Evolutionary conservation across 2,329 filamentous ascomycete genomes (phyloP).

Genomic region (Arthroderma sp.): DNA sequence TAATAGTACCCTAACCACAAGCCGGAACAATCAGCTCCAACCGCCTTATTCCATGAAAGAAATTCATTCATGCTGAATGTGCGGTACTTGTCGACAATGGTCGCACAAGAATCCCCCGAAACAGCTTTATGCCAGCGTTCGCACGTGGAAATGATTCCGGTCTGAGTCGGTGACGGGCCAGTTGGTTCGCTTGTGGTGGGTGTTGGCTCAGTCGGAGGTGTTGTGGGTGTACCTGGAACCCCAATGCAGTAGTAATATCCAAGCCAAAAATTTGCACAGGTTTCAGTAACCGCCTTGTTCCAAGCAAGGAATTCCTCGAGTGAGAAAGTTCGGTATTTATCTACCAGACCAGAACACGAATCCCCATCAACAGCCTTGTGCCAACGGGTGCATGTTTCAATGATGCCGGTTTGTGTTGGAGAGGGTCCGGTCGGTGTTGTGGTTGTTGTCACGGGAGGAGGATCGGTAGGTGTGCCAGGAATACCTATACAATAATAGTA

Average conservation of each 20-base stretch:
- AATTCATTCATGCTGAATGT: neutral
- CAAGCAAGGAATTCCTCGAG: slow-evolving; percentile 5
- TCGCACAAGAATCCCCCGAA: neutral
- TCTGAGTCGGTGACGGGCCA: neutral
- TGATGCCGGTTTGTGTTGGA: slow-evolving; percentile 4
- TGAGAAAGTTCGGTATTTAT: slow-evolving; percentile 4
- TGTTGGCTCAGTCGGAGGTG: neutral
- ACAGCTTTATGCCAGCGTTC: neutral
- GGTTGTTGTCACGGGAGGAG: neutral
- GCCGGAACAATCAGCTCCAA: neutral
- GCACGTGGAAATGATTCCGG: neutral
- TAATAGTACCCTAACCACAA: slow-evolving; percentile 7
- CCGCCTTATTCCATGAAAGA: slow-evolving; percentile 5
- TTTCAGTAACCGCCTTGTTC: neutral
- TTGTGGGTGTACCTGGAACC: neutral
- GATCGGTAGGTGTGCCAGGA: neutral
- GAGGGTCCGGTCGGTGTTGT: neutral
- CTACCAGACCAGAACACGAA: slow-evolving; percentile 2
- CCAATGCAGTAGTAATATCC: slow-evolving; percentile 16
- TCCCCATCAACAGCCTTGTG: neutral
- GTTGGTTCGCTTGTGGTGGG: neutral
- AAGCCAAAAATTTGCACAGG: slow-evolving; percentile 12
- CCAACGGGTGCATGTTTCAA: slow-evolving; percentile 1
- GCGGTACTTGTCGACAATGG: neutral
- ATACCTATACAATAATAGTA: slow-evolving; percentile 15